Conservation (phyloP, 1,284 basidiomycete genomes). For the Fistulinella cinereoalba region DNA sequence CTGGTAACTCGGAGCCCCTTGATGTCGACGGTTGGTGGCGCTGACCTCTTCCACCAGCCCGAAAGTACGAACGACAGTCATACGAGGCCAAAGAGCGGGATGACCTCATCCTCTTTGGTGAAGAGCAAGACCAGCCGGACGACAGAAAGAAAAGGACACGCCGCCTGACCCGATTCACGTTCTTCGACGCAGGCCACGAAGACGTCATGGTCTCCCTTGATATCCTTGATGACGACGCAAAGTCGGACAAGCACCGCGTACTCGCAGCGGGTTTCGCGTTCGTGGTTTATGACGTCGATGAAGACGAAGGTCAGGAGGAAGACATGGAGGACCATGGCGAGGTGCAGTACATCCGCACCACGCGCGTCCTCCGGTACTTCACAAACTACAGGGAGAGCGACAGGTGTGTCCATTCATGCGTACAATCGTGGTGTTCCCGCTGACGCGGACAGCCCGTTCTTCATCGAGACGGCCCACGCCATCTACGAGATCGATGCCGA, state of each 20-base stretch:
- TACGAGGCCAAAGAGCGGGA: conserved; percentile 34
- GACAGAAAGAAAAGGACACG: conserved; percentile 36
- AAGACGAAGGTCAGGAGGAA: conserved; percentile 45
- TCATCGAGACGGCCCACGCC: conserved; percentile 56
- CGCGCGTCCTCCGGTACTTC: conserved; percentile 32
- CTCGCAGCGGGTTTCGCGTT: conserved; percentile 39
- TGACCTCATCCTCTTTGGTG: conserved; percentile 34
- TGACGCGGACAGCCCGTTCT: conserved; percentile 47
- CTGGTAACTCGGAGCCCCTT: conserved; percentile 19
- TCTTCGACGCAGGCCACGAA: conserved; percentile 37
- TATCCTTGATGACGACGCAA: conserved; percentile 28
- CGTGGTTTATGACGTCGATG: conserved; percentile 38
- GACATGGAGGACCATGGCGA: conserved; percentile 29
- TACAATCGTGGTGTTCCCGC: too few relatives aligned
- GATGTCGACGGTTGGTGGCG: too few relatives aligned
- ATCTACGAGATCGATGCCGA: conserved; percentile 52
- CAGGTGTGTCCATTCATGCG: conserved; percentile 43
- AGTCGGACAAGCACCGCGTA: conserved; percentile 16
- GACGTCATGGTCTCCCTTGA: conserved; percentile 30
- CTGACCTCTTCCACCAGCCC: conserved; percentile 21
- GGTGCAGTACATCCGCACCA: conserved; percentile 36
- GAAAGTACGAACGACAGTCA: conserved; percentile 21
- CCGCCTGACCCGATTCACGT: conserved; percentile 38
- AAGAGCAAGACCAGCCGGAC: conserved; percentile 26
- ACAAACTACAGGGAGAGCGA: conserved; percentile 37